These are phyloP conservation scores for Phaffomyces thermotolerans DNA, from an alignment of 805 yeast species.

Conservation along the genomic window DNA sequence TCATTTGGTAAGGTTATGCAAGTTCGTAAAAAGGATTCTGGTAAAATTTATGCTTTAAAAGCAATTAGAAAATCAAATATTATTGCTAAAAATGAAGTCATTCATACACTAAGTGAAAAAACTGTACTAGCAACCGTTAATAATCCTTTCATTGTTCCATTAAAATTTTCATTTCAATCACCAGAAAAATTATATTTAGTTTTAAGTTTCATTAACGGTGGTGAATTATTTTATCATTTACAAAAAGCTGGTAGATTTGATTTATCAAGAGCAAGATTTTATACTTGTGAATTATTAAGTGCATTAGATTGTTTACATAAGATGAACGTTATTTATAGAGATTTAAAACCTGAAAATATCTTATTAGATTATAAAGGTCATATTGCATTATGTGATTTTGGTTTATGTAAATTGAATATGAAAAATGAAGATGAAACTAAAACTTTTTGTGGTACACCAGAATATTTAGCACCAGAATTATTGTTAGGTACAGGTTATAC, in stretches of 20 bases:
- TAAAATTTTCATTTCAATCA: conserved; percentile 94
- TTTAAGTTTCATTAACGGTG: conserved; percentile 91
- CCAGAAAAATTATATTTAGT: conserved; percentile 92
- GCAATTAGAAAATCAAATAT: conserved; percentile 92
- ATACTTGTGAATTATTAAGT: conserved; percentile 87
- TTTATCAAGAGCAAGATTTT: conserved; percentile 82
- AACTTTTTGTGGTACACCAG: conserved; percentile 98
- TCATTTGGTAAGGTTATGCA: conserved; percentile 99
- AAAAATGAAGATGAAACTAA: conserved; percentile 77
- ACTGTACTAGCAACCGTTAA: conserved; percentile 89
- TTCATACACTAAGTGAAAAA: conserved; percentile 93
- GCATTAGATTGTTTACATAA: conserved; percentile 91
- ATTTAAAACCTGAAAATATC: conserved; percentile 93
- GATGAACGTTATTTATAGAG: conserved; percentile 89
- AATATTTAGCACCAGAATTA: conserved; percentile 92
- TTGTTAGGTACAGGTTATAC: conserved; percentile 90
- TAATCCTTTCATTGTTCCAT: conserved; percentile 93
- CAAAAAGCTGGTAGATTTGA: conserved; percentile 88
- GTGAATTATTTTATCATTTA: conserved; percentile 90
- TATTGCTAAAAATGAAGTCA: conserved; percentile 89
- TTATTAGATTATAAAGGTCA: conserved; percentile 94
- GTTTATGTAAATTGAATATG: conserved; percentile 94
- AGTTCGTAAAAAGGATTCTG: conserved; percentile 91
- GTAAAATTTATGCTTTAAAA: conserved; percentile 89
- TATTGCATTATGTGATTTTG: conserved; percentile 95